These are phyloP conservation scores for Phialocephala subalpina DNA, from an alignment of 2,329 filamentous ascomycete species.

Conservation along the genomic window DNA sequence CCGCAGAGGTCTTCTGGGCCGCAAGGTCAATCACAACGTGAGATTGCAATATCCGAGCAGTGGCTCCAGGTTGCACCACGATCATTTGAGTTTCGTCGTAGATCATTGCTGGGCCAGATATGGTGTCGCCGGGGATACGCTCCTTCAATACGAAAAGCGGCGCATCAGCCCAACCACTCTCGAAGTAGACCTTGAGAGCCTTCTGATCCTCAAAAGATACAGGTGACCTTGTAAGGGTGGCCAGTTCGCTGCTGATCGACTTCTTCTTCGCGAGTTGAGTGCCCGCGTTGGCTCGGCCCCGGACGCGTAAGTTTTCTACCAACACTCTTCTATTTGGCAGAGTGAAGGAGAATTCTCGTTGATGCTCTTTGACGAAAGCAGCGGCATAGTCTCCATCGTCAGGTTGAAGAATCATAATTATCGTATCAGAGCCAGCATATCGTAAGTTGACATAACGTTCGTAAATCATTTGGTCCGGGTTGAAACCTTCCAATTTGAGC, in stretches of 20 bases:
- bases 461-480: constrained; percentile 76
- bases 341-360: constrained; percentile 89
- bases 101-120: constrained; percentile 83
- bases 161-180: constrained; percentile 24
- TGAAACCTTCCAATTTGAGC: constrained; percentile 79
- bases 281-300: constrained; percentile 18
- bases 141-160: constrained; percentile 62
- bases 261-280: constrained; percentile 14
- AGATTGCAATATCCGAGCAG: constrained; percentile 75
- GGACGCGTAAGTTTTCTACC: constrained; percentile 81
- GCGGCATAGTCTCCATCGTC: constrained; percentile 73
- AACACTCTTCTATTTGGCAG: constrained; percentile 80
- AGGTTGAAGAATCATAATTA: constrained; percentile 85
- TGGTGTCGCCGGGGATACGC: constrained; percentile 72
- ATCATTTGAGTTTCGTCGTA: constrained; percentile 91
- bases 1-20: not conserved
- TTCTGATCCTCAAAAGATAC: constrained; percentile 6
- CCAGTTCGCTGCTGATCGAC: constrained; percentile 21
- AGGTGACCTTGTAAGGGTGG: not conserved
- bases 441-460: constrained; percentile 94
- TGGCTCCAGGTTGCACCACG: constrained; percentile 80
- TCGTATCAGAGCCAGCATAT: constrained; percentile 87
- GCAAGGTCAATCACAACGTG: constrained; percentile 80
- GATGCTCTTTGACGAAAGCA: constrained; percentile 84
- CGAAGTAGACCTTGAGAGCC: constrained; percentile 24